Evolutionary conservation across 768 basidiomycete species (phyloP), one percentile per base, ranked within the genome.

Genomic region (Kwoniella pini): DNA sequence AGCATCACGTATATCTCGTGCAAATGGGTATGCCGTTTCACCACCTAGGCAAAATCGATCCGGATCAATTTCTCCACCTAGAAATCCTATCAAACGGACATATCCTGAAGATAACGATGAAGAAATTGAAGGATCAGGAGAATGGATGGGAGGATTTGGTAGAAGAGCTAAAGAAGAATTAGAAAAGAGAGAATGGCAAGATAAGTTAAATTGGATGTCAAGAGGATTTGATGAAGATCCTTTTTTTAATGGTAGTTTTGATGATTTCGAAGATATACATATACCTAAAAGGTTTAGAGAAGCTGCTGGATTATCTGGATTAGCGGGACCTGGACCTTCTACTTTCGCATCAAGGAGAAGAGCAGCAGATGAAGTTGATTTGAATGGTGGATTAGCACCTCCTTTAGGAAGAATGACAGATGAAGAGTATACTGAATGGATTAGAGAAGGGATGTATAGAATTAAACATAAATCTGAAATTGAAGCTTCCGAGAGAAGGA

Each of bases 361-460:
- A 71, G 38, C 58, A 64, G 57, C 67, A 77, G 81, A 67, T 79
- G 77, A 85, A 74, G 67, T 79, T 77, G 73, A 82, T 78, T 68
- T 84, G 2, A 80, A 39, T 76, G 71, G 31, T 48, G 73, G 63
- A 52, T 43, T 51, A 2, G 69, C 70, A 3, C 67, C 65, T 13
- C 66, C 70, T 17, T 68, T 78, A 4, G 77, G 85, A 60, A 81
- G 82, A 48, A 88, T 94, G 88, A 86, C 87, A 61, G 91, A 93
- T 7, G 88, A 93, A 66, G 87, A 90, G 61, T 95, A 95, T 67
- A 85, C 88, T 1, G 89, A 91, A 68, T 94, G 89, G 88, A 80
- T 95, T 51, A 81, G 92, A 64, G 79, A 83, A 24, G 90, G 90
- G 46, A 94, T 96, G 89, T 92, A 89, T 81, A 84, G 85, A 85